phyloP scores from a whole-genome alignment of 768 basidiomycete genomes.

The Asterophora parasitica region DNA sequence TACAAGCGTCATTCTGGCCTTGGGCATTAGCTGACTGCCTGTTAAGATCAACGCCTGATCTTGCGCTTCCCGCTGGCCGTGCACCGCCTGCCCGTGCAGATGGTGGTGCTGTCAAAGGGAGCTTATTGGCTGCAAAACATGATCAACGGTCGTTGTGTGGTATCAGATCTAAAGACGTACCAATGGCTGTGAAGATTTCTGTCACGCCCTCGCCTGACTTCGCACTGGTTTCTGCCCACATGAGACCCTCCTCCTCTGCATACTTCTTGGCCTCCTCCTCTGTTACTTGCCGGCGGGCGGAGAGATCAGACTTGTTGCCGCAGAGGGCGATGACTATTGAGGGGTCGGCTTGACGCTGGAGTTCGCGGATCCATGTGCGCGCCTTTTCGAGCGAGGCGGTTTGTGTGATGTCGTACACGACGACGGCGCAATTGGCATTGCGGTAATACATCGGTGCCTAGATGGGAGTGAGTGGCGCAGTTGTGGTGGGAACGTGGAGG shows the following conservation, averaged over 20 bases:
- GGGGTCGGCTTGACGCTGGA: constrained; percentile 96
- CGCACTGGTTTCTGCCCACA: constrained; percentile 91
- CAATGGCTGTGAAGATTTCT: constrained; percentile 83
- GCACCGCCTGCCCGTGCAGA: constrained; percentile 53
- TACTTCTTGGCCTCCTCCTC: constrained; percentile 90
- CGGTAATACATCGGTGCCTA: constrained; percentile 97
- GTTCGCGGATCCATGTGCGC: constrained; percentile 91
- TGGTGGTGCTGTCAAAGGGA: constrained; percentile 76
- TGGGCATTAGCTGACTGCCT: constrained; percentile 48
- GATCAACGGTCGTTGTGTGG: constrained; percentile 7
- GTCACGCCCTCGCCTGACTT: constrained; percentile 85
- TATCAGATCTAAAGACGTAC: constrained; percentile 34
- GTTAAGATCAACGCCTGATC: constrained; percentile 79
- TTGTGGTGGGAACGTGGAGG: constrained; percentile 8
- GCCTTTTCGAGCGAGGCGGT: constrained; percentile 91
- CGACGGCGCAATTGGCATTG: constrained; percentile 90
- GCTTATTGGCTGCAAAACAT: constrained; percentile 65
- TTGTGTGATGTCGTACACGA: constrained; percentile 96
- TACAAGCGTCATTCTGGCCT: constrained; percentile 65
- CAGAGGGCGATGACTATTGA: constrained; percentile 94
- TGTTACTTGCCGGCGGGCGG: constrained; percentile 78
- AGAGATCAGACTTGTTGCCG: constrained; percentile 91
- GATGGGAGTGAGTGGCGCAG: not conserved
- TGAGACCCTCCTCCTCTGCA: constrained; percentile 85
- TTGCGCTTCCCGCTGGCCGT: constrained; percentile 46